These are phyloP conservation scores for Canavalia ensiformis DNA, from an alignment of 306 rosid species.

Conservation along the genomic window DNA sequence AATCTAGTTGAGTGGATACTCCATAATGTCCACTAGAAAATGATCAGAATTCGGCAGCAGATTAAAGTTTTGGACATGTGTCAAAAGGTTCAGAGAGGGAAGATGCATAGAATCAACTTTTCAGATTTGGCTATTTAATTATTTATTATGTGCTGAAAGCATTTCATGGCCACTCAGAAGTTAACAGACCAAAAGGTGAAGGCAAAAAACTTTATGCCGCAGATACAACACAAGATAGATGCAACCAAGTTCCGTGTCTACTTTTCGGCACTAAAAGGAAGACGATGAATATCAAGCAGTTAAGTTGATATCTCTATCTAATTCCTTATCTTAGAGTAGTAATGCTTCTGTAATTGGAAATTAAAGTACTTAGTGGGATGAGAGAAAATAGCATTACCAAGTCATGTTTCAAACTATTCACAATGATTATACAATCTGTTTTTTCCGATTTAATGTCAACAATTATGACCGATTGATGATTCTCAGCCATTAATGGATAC, in stretches of 20 bases:
- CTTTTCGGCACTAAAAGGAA: conserved; percentile 14
- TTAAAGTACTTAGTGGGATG: conserved; percentile 15
- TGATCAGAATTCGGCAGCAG: not conserved
- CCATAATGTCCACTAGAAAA: conserved; percentile 43
- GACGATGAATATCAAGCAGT: not conserved
- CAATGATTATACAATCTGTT: conserved; percentile 17
- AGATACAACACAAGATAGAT: not conserved
- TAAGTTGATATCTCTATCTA: not conserved
- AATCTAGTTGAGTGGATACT: conserved; percentile 35
- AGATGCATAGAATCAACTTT: not conserved
- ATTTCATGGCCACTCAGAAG: conserved; percentile 36
- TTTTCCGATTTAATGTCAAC: not conserved
- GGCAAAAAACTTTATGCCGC: not conserved
- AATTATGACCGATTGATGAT: conserved; percentile 11
- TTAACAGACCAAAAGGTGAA: conserved; percentile 20
- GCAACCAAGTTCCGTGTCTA: conserved; percentile 18
- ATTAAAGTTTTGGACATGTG: conserved; percentile 34
- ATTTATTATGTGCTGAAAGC: conserved; percentile 15
- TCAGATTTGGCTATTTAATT: not conserved
- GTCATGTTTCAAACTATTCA: not conserved
- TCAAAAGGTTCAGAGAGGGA: not conserved
- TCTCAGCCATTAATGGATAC: not conserved
- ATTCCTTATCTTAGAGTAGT: not conserved
- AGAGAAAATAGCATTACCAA: conserved; percentile 6
- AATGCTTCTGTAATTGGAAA: conserved; percentile 14